phyloP scores from a whole-genome alignment of 208 protist genomes.

The Acanthamoeba healyi region DNA sequence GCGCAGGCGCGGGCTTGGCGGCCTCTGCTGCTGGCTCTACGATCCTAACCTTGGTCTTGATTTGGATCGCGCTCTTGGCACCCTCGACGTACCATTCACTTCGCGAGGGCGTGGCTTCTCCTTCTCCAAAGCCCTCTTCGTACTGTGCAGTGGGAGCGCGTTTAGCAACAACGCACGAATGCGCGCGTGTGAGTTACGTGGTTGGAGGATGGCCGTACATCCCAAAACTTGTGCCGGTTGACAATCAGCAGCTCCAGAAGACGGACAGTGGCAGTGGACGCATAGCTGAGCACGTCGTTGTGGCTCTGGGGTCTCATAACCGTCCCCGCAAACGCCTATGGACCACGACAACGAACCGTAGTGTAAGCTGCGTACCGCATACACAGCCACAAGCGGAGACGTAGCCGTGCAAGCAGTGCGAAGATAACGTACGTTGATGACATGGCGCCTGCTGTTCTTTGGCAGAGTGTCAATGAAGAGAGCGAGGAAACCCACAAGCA shows the following conservation, averaged over 20 bases:
- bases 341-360: no score
- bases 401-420: no score
- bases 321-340: not conserved
- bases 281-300: not conserved
- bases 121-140: slow-evolving; percentile 17
- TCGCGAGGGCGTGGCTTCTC: not conserved
- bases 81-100: not conserved
- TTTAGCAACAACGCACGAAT: no score
- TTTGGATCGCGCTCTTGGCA: not conserved
- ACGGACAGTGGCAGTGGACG: not conserved
- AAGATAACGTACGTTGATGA: not conserved
- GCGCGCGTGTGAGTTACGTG: no score
- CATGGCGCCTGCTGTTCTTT: not conserved
- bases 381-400: no score
- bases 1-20: not conserved
- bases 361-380: no score
- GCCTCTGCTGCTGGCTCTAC: not conserved
- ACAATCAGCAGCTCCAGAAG: not conserved
- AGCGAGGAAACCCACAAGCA: slow-evolving; percentile 1
- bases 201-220: not conserved
- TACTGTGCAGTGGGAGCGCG: no score
- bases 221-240: slow-evolving; percentile 18
- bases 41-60: not conserved
- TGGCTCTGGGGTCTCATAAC: not conserved
- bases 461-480: not conserved